Conservation (phyloP, 2,329 filamentous ascomycete genomes). For the Beauveria bassiana region DNA sequence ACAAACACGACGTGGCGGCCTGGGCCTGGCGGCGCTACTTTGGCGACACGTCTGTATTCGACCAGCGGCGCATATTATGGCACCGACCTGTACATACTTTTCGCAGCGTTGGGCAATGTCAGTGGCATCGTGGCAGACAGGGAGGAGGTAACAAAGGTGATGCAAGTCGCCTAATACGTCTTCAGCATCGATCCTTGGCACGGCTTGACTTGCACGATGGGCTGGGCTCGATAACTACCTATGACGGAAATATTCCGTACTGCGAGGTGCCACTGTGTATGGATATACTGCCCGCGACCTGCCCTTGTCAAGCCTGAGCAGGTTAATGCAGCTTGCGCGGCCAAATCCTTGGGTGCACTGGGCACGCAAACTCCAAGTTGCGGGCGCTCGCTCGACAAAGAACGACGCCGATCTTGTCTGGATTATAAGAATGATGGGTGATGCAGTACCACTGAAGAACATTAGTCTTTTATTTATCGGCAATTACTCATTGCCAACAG, state of each 20-base stretch:
- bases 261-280: slow-evolving; percentile 20
- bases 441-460: neutral
- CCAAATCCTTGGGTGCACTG: slow-evolving; percentile 18
- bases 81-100: slow-evolving; percentile 39
- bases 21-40: slow-evolving; percentile 39
- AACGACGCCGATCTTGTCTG: no score
- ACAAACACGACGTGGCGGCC: slow-evolving; percentile 25
- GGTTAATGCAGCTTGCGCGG: slow-evolving; percentile 20
- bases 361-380: slow-evolving; percentile 5
- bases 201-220: slow-evolving; percentile 25
- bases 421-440: no score
- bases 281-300: slow-evolving; percentile 19
- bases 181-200: slow-evolving; percentile 30
- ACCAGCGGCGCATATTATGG: slow-evolving; percentile 42
- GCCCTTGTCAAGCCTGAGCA: slow-evolving; percentile 19
- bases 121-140: slow-evolving; percentile 29
- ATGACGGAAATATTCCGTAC: slow-evolving; percentile 14
- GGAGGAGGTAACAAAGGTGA: slow-evolving; percentile 23
- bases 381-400: no score
- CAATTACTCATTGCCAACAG: no score
- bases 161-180: slow-evolving; percentile 33
- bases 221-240: slow-evolving; percentile 26
- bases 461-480: no score
- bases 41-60: slow-evolving; percentile 35
- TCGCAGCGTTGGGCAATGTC: slow-evolving; percentile 32